phyloP scores from a whole-genome alignment of 495 filamentous ascomycete species.

The Aspergillus carlsbadensis region DNA sequence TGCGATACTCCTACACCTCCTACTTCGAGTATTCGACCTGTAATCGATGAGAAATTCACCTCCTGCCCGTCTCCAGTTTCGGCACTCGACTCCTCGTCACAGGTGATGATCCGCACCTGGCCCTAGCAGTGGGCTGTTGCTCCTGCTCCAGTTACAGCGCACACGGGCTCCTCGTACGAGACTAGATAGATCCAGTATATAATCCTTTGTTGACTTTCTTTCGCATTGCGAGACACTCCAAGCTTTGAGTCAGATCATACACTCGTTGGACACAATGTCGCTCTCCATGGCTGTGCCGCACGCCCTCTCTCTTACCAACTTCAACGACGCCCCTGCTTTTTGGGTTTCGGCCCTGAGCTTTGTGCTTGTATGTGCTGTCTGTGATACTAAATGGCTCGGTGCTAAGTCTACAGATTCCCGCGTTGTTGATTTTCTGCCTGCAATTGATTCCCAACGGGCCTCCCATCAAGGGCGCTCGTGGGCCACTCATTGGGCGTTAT shows the following conservation, averaged over 20 bases:
- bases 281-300: slow-evolving; percentile 19
- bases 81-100: neutral
- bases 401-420: slow-evolving; percentile 16
- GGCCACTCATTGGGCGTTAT: slow-evolving; percentile 13
- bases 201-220: neutral
- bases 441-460: slow-evolving; percentile 18
- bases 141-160: too few species aligned
- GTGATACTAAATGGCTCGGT: neutral
- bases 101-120: neutral
- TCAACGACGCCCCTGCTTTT: slow-evolving; percentile 6
- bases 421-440: slow-evolving; percentile 15
- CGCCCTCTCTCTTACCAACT: slow-evolving; percentile 7
- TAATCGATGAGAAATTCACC: neutral
- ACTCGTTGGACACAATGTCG: slow-evolving; percentile 7
- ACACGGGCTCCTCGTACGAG: neutral
- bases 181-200: neutral
- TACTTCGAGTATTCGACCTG: too few species aligned
- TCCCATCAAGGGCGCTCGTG: slow-evolving; percentile 19
- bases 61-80: neutral
- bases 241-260: neutral
- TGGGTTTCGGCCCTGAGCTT: slow-evolving; percentile 15
- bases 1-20: too few species aligned
- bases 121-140: neutral
- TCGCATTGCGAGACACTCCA: too few species aligned
- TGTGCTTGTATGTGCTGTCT: slow-evolving; percentile 14